Conservation (phyloP, 2,329 filamentous ascomycete species). For the Curvularia lunata region DNA sequence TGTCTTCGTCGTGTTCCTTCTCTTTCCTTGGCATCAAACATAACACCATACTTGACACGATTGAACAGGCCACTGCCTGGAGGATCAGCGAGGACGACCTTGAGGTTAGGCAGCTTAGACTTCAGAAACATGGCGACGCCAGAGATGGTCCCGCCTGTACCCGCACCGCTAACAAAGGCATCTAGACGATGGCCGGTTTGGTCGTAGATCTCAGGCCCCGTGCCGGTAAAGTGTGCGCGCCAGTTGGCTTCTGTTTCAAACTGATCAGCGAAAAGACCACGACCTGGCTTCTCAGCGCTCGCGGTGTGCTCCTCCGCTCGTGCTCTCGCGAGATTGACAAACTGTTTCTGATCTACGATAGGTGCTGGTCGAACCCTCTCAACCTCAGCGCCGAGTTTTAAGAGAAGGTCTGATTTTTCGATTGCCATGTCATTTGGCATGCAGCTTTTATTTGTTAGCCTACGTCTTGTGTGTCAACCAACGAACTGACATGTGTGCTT, state of each 20-base stretch:
- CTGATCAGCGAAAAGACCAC: conserved; percentile 93
- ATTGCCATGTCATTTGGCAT: conserved; percentile 91
- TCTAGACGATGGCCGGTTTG: conserved; percentile 79
- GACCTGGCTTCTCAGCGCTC: conserved; percentile 64
- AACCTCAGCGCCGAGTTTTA: conserved; percentile 89
- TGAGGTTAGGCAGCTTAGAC: conserved; percentile 67
- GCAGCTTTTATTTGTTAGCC: conserved; percentile 60
- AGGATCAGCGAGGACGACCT: conserved; percentile 87
- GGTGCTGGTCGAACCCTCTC: conserved; percentile 89
- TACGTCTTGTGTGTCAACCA: background rate
- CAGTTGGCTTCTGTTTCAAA: conserved; percentile 94
- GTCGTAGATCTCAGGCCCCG: conserved; percentile 85
- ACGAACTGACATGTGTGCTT: conserved; percentile 76
- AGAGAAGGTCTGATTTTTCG: conserved; percentile 88
- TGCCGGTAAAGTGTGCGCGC: conserved; percentile 79
- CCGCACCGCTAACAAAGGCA: conserved; percentile 91
- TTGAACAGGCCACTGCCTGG: conserved; percentile 94
- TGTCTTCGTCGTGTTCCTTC: conserved; percentile 88
- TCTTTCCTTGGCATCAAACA: conserved; percentile 87
- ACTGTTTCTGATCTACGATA: conserved; percentile 92
- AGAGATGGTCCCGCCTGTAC: conserved; percentile 91
- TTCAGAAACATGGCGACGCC: conserved; percentile 87
- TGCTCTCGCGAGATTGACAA: conserved; percentile 86
- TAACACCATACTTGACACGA: conserved; percentile 88
- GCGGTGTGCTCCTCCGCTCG: conserved; percentile 77